phyloP scores from a whole-genome alignment of 768 basidiomycete species.

The Rhodotorula sphaerocarpa region DNA sequence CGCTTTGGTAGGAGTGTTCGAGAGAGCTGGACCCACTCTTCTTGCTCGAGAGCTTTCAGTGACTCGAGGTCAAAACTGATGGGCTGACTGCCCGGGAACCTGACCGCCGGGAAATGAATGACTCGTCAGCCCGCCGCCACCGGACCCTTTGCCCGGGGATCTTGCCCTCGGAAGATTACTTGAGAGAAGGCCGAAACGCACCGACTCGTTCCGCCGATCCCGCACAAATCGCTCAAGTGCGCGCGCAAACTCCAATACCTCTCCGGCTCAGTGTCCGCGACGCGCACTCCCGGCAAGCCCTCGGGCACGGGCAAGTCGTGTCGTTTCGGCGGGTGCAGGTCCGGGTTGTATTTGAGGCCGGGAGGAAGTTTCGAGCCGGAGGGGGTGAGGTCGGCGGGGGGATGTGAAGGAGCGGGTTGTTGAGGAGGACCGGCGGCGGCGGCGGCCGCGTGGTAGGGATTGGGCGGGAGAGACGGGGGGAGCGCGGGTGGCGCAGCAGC shows the following conservation, averaged over 20 bases:
- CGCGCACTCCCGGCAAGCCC: constrained; percentile 34
- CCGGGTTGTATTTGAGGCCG: constrained; percentile 1
- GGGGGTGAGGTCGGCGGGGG: neutral
- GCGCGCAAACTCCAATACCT: constrained; percentile 26
- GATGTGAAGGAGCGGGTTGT: neutral
- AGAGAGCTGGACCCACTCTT: constrained; percentile 55
- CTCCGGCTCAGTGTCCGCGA: constrained; percentile 23
- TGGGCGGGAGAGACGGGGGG: neutral
- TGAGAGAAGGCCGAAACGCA: too few species aligned
- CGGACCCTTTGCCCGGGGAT: too few species aligned
- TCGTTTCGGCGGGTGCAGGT: constrained; percentile 17
- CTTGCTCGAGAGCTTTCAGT: constrained; percentile 64
- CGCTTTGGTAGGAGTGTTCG: neutral
- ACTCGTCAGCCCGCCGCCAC: too few species aligned
- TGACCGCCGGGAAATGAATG: constrained; percentile 40
- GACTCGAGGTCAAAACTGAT: constrained; percentile 72
- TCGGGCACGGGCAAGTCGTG: constrained; percentile 30
- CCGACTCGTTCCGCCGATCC: constrained; percentile 10
- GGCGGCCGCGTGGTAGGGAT: neutral
- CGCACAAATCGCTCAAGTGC: constrained; percentile 35
- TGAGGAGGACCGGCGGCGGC: neutral
- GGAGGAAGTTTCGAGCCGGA: neutral
- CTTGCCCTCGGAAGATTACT: too few species aligned
- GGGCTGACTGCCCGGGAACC: constrained; percentile 93
- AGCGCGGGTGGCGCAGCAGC: neutral